A percentile compares a stretch with the other conserved stretches of the same genome.
Evolutionary conservation across 1,139 yeast species (phyloP).

Genomic region (Pichia sp.): DNA sequence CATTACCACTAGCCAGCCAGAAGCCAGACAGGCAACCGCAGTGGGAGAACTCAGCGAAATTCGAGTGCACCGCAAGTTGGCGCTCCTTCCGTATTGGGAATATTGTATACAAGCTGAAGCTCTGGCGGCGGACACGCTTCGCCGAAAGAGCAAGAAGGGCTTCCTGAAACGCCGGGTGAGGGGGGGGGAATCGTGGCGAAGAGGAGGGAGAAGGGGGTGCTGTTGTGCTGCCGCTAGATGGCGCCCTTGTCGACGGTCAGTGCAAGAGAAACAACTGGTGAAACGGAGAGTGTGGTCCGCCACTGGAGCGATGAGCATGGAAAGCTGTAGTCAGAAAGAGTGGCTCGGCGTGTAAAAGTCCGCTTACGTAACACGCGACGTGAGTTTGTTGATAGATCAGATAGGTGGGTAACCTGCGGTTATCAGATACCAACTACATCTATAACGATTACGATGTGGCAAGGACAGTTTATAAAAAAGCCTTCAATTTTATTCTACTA

Average conservation of each 20-base stretch:
- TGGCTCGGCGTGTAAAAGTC: too few species aligned
- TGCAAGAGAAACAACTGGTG: too few species aligned
- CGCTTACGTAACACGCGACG: too few species aligned
- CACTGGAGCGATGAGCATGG: too few species aligned
- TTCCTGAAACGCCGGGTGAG: not conserved
- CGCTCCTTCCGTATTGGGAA: conserved; percentile 18
- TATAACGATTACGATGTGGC: not conserved
- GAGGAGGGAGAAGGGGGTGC: too few species aligned
- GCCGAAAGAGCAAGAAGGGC: not conserved
- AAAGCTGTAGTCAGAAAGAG: too few species aligned
- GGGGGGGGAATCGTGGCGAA: too few species aligned
- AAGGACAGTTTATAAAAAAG: not conserved
- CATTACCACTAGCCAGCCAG: conserved; percentile 1
- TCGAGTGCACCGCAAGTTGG: conserved; percentile 2
- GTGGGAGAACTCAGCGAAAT: not conserved
- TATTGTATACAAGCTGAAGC: conserved; percentile 13
- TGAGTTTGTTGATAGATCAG: too few species aligned
- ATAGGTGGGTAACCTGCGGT: not conserved
- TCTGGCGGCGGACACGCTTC: not conserved
- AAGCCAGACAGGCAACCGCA: not conserved
- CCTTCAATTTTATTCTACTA: not conserved
- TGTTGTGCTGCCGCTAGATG: too few species aligned
- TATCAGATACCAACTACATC: not conserved
- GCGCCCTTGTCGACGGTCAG: too few species aligned
- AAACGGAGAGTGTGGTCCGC: too few species aligned